Conservation (phyloP, 306 rosid species). For the Mimosa bimucronata region DNA sequence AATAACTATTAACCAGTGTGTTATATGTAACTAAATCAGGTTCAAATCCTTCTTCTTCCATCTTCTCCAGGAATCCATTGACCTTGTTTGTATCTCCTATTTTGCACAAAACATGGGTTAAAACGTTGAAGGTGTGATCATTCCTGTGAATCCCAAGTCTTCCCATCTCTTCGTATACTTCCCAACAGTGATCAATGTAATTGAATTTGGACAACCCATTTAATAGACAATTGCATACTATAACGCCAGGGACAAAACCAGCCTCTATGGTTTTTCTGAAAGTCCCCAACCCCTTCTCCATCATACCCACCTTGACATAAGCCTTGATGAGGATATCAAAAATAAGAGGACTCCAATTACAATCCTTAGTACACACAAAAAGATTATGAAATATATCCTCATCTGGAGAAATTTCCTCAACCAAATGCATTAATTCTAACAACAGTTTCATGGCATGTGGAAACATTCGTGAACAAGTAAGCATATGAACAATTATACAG, state of each 20-base stretch:
- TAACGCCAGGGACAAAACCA: conserved; percentile 69
- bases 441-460: conserved; percentile 66
- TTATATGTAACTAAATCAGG: conserved; percentile 84
- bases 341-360: conserved; percentile 81
- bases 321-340: conserved; percentile 88
- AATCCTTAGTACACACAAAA: conserved; percentile 56
- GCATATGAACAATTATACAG: conserved; percentile 60
- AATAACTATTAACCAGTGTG: conserved; percentile 74
- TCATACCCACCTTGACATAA: conserved; percentile 68
- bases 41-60: conserved; percentile 94
- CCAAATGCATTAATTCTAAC: conserved; percentile 61
- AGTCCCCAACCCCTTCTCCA: conserved; percentile 61
- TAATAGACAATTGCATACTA: conserved; percentile 70
- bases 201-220: conserved; percentile 64
- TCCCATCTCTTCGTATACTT: conserved; percentile 85
- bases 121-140: conserved; percentile 73
- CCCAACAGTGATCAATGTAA: conserved; percentile 68
- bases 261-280: conserved; percentile 58
- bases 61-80: conserved; percentile 74
- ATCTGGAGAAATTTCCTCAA: conserved; percentile 35
- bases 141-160: conserved; percentile 78
- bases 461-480: conserved; percentile 66
- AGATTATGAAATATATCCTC: conserved; percentile 58
- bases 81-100: conserved; percentile 69
- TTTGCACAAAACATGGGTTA: conserved; percentile 76